Evolutionary conservation across 2,329 filamentous ascomycete genomes (phyloP).

Genomic region (Lachnellula hyalina): DNA sequence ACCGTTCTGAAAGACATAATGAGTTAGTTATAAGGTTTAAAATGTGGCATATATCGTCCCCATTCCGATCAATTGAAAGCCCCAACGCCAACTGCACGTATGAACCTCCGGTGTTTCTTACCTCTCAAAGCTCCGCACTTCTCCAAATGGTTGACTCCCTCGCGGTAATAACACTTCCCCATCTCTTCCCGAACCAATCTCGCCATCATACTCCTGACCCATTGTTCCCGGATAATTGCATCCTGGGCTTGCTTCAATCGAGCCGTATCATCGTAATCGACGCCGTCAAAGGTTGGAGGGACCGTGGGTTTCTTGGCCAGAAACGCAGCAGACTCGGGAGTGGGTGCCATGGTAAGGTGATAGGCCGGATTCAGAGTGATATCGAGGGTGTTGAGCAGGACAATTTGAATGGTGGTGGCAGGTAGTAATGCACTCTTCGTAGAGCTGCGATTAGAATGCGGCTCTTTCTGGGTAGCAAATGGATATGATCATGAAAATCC

Average conservation of each 20-base stretch:
- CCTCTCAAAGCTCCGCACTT: constrained; percentile 79
- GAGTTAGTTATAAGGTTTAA: neutral
- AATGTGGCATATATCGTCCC: neutral
- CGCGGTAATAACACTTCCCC: constrained; percentile 77
- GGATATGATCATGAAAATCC: neutral
- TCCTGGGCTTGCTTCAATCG: constrained; percentile 79
- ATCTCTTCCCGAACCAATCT: constrained; percentile 76
- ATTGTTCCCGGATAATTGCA: constrained; percentile 77
- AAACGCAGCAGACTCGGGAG: constrained; percentile 76
- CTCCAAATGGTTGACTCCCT: constrained; percentile 84
- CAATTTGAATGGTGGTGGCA: constrained; percentile 5
- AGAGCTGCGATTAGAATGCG: constrained; percentile 1
- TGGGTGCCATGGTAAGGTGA: constrained; percentile 56
- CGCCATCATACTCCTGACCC: constrained; percentile 87
- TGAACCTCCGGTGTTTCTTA: constrained; percentile 39
- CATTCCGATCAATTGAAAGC: neutral
- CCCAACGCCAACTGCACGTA: neutral
- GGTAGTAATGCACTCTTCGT: neutral
- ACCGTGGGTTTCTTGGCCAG: constrained; percentile 80
- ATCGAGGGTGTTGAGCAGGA: neutral
- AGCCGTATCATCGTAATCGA: constrained; percentile 79
- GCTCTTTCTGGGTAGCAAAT: neutral
- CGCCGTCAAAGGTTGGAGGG: constrained; percentile 76
- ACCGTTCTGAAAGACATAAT: constrained; percentile 54
- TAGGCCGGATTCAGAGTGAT: neutral